Evolutionary conservation across 768 basidiomycete species (phyloP), one percentile per base, ranked within the genome.

Genomic region (Tricholoma bakamatsutake): DNA sequence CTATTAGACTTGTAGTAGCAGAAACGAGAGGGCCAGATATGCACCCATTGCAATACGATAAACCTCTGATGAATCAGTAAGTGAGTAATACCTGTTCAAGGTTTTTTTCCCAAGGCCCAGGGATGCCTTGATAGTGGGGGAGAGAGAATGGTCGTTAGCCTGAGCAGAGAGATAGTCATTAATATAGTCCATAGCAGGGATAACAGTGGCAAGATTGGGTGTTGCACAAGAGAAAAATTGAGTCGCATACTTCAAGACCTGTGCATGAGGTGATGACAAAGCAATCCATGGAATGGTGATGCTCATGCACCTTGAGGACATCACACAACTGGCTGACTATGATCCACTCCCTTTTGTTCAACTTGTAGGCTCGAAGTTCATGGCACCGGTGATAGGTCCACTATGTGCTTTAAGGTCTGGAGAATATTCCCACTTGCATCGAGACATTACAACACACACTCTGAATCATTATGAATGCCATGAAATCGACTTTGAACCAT

Each of bases 151-250:
- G 0, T 7, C 34, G 6, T 58, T 50, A 8, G 46, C 5, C 4
- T 48, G 54, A 18, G 48, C 40, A 45, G 55, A 28, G 37, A 63
- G 35, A 34, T 37, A 5, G 24, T 67, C 7, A 46, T 76, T 61
- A 15, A 73, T 66, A 24, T 62, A 47, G 48, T 76, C 70, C 71
- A 74, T 74, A 0, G 68, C 71, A 5, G 71, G 73, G 12, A 75
- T 74, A 5, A 76, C 69, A 0, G 51, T 64, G 0, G 67, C 61
- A 1, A 74, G 58, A 42, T 57, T 65, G 0, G 68, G 66, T 1
- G 61, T 65, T 9, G 18, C 47, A 2, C 56, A 17, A 0, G 64
- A 73, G 61, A 73, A 75, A 46, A 59, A 70, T 0, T 64, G 50
- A 5, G 63, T 75, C 0, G 67, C 64, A 37, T 72, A 62, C 52